These are phyloP conservation scores for Phytophthora constricta DNA, from an alignment of 352 stramenopile genomes.

Conservation along the genomic window DNA sequence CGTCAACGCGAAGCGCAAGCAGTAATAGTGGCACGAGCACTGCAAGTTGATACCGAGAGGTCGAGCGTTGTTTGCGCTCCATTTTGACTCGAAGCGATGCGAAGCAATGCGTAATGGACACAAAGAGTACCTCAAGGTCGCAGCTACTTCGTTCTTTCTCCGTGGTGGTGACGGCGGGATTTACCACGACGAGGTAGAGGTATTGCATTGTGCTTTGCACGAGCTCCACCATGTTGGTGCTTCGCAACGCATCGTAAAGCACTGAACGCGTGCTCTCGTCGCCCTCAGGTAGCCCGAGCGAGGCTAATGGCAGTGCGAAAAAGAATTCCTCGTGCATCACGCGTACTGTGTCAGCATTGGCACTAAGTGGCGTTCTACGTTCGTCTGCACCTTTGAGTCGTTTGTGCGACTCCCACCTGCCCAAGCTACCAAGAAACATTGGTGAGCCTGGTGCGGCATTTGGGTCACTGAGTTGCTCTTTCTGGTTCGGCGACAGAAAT, in stretches of 20 bases:
- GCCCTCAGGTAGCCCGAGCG: conserved; percentile 45
- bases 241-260: conserved; percentile 39
- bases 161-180: conserved; percentile 9
- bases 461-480: background rate
- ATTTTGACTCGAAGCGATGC: conserved; percentile 28
- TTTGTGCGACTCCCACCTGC: conserved; percentile 43
- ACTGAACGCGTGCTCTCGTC: conserved; percentile 33
- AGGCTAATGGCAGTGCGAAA: conserved; percentile 45
- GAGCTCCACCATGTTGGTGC: conserved; percentile 41
- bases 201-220: conserved; percentile 42
- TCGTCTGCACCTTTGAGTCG: conserved; percentile 57
- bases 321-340: conserved; percentile 63
- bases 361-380: conserved; percentile 36
- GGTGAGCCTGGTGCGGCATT: conserved; percentile 6
- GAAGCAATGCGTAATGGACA: conserved; percentile 50
- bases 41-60: conserved; percentile 15
- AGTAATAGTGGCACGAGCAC: conserved; percentile 62
- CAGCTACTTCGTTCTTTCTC: background rate
- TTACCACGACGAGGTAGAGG: conserved; percentile 55
- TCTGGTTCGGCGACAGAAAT: conserved; percentile 14
- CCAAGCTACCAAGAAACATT: conserved; percentile 38
- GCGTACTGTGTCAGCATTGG: conserved; percentile 37
- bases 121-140: conserved; percentile 53
- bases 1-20: conserved; percentile 60
- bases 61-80: conserved; percentile 20